These are phyloP conservation scores for Anastatica hierochuntica DNA, from an alignment of 345 rosid genomes.

Conservation along the genomic window DNA sequence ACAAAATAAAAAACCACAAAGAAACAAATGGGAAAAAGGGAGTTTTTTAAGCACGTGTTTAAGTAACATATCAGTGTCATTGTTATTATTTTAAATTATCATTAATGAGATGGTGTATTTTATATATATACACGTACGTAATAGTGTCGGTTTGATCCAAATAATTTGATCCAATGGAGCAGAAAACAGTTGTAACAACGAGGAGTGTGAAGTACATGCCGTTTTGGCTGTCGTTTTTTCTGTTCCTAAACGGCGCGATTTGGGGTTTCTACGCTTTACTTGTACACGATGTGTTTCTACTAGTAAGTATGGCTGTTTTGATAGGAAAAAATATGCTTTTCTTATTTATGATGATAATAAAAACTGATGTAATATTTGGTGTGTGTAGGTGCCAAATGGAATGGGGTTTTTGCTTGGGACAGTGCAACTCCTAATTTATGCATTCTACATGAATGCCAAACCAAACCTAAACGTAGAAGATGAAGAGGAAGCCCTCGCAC, in stretches of 20 bases:
- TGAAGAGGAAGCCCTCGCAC: conserved; percentile 14
- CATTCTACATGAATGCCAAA: conserved; percentile 38
- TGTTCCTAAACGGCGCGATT: conserved; percentile 51
- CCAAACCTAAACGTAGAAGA: conserved; percentile 6
- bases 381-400: conserved; percentile 57
- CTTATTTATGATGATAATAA: no score
- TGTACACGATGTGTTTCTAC: conserved; percentile 37
- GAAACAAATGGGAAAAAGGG: no score
- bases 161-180: conserved; percentile 16
- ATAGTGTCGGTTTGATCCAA: no score
- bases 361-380: no score
- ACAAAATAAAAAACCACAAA: no score
- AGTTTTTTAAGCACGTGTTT: no score
- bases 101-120: no score
- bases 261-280: conserved; percentile 74
- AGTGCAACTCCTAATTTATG: conserved; percentile 48
- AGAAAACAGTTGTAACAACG: conserved; percentile 62
- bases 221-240: conserved; percentile 21
- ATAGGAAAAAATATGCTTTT: no score
- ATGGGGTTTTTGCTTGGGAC: conserved; percentile 49
- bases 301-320: no score
- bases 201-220: conserved; percentile 51
- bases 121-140: no score
- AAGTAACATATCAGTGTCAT: no score
- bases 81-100: no score